These are phyloP conservation scores for Akanthomyces dipterigenus DNA, from an alignment of 2,329 filamentous ascomycete species.

Conservation along the genomic window DNA sequence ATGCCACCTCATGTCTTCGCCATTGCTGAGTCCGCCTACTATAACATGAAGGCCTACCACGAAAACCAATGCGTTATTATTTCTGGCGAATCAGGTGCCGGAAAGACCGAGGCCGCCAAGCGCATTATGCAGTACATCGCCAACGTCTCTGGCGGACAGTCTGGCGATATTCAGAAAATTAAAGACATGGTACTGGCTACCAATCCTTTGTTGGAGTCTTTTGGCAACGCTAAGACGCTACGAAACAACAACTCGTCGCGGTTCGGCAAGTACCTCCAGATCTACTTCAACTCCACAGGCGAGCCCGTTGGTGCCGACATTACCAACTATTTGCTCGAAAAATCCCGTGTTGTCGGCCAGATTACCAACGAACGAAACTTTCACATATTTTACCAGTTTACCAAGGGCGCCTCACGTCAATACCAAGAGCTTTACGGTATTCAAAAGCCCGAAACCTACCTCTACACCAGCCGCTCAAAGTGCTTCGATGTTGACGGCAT, in stretches of 20 bases:
- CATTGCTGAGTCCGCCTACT: constrained; percentile 92
- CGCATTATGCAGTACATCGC: constrained; percentile 99
- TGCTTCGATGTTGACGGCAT: constrained; percentile 93
- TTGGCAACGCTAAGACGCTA: constrained; percentile 96
- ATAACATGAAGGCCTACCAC: constrained; percentile 99
- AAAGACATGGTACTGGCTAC: constrained; percentile 99
- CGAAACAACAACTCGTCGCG: constrained; percentile 98
- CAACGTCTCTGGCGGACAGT: constrained; percentile 80
- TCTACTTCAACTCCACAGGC: constrained; percentile 87
- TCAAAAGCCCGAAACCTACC: constrained; percentile 85
- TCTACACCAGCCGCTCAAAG: constrained; percentile 90
- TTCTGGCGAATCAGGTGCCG: constrained; percentile 93
- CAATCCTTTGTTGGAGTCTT: constrained; percentile 93
- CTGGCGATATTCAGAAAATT: constrained; percentile 87
- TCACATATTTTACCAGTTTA: constrained; percentile 99
- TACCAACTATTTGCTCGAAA: constrained; percentile 95
- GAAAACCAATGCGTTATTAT: constrained; percentile 99
- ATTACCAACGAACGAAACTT: constrained; percentile 96
- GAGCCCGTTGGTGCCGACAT: constrained; percentile 96
- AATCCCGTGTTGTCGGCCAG: constrained; percentile 89
- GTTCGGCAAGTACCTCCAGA: constrained; percentile 96
- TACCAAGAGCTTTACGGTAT: constrained; percentile 86
- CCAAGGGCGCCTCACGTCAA: constrained; percentile 82
- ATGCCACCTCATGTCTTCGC: constrained; percentile 94
- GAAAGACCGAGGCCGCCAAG: constrained; percentile 98